Base-by-base conservation (phyloP, 208 protist genomes). In the Trypanosoma vivax region DNA sequence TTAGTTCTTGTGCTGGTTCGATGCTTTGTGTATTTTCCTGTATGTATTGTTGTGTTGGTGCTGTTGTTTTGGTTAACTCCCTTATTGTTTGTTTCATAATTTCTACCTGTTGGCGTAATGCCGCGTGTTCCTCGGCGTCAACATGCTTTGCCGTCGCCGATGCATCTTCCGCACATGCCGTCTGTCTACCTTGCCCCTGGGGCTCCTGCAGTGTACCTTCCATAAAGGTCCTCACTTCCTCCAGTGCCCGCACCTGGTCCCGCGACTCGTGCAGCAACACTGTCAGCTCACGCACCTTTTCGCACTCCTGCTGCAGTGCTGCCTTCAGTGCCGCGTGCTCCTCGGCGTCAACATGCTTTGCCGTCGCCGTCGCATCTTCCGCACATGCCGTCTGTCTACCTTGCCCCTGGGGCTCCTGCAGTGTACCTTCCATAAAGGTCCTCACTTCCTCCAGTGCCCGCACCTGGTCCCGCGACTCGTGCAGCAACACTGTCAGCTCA, bases 91-190 rank as follows among this genome's bases (percentile, higher is more conserved):
- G 63, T 60, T 73, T 68, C 1, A 88, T 61, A 13, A 83, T 50
- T 38, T 79, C 58, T 30, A 79, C 75, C 47, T 84, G 72, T 54
- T 82, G 31, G 31, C 72, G 70, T 16, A 77, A 50, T 13, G 73
- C 76, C 23, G 76, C 71, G 19, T 78, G 74, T 59, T 84, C 68
- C 24, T 83, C 76, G 41, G 73, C 76, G 31, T 81, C 76, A 9
- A 83, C 18, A 23, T 30, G n/a, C 21, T n/a, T 42, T 19, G 2
- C 45, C 14, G 19, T 25, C 10, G 7, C n/a, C n/a, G 13, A 27
- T 0, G 30, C 0, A 13, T 48, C 2, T 68, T 41, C 1, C 60
- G 34, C 0, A 67, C 29, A 4, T 67, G 60, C 16, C 60, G 50
- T 56, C 73, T n/a, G n/a, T n/a, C n/a, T n/a, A n/a, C n/a, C n/a